phyloP scores from a whole-genome alignment of 2,329 filamentous ascomycete species.

The Diaporthe citri region DNA sequence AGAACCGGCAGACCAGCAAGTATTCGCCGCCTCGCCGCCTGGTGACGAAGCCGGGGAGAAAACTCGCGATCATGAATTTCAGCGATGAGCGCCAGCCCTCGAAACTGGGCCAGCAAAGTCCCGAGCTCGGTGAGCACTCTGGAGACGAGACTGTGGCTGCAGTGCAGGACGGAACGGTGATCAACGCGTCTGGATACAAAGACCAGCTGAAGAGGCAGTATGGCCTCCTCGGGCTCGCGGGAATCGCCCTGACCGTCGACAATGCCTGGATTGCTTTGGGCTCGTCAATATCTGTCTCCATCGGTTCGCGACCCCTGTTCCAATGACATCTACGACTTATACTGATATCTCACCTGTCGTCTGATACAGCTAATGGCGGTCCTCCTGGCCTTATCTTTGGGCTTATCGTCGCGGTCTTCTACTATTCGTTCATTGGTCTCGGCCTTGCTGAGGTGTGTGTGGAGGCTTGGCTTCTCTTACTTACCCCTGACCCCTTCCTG shows the following conservation, averaged over 20 bases:
- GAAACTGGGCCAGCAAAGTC: slow-evolving; percentile 33
- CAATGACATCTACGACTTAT: slow-evolving; percentile 16
- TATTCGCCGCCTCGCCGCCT: background rate
- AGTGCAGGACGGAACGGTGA: slow-evolving; percentile 54
- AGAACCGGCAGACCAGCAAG: background rate
- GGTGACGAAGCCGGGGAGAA: background rate
- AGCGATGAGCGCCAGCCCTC: slow-evolving; percentile 37
- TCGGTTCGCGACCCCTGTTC: slow-evolving; percentile 49
- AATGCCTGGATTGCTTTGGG: slow-evolving; percentile 76
- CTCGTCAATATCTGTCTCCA: slow-evolving; percentile 68
- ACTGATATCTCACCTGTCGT: slow-evolving; percentile 28
- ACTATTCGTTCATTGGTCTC: slow-evolving; percentile 57
- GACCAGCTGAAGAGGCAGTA: slow-evolving; percentile 75
- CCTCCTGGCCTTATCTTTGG: slow-evolving; percentile 58
- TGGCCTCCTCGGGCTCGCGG: slow-evolving; percentile 69
- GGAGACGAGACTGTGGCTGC: slow-evolving; percentile 51
- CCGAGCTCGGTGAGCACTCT: slow-evolving; percentile 40
- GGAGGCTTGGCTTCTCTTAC: background rate
- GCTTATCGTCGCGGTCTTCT: slow-evolving; percentile 57
- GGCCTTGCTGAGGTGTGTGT: slow-evolving; percentile 55
- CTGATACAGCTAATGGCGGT: slow-evolving; percentile 54
- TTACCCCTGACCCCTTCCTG: background rate
- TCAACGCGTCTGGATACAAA: slow-evolving; percentile 74
- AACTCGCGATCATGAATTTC: slow-evolving; percentile 31
- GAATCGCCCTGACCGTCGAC: slow-evolving; percentile 71